phyloP scores from a whole-genome alignment of 805 yeast species.

The Saccharomycopsis malanga region DNA sequence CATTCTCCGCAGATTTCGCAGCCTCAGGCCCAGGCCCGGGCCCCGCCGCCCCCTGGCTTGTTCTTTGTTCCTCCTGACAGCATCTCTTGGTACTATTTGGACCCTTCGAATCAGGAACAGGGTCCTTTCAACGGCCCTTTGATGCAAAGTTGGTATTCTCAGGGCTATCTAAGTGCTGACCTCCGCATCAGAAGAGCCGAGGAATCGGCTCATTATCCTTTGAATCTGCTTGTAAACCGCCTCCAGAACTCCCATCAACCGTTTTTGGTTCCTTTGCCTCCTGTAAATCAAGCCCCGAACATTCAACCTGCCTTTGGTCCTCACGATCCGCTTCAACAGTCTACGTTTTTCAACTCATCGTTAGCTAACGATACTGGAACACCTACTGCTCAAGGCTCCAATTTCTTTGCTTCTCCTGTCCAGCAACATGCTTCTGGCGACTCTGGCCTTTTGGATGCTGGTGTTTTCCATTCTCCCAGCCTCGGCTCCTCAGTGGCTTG shows the following conservation, averaged over 20 bases:
- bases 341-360: conserved; percentile 1
- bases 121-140: conserved; percentile 71
- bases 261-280: conserved; percentile 49
- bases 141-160: conserved; percentile 75
- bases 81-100: conserved; percentile 67
- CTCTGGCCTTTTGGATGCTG: neutral
- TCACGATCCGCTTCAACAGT: neutral
- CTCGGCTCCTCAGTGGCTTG: conserved; percentile 2
- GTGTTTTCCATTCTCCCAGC: neutral
- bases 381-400: neutral
- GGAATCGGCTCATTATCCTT: conserved; percentile 41
- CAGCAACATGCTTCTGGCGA: neutral
- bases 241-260: conserved; percentile 50
- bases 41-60: conserved; percentile 19
- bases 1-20: conserved; percentile 4
- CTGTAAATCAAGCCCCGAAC: neutral
- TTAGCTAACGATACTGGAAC: neutral
- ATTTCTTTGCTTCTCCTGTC: neutral
- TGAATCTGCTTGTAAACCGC: conserved; percentile 45
- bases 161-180: conserved; percentile 49
- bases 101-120: conserved; percentile 61
- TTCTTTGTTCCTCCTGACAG: conserved; percentile 32
- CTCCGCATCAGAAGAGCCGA: conserved; percentile 54
- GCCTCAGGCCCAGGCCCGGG: too few relatives aligned
- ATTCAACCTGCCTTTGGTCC: neutral